A percentile compares a stretch with the other conserved stretches of the same genome.
These are phyloP conservation scores for Mycena sp. DNA, from an alignment of 1,284 basidiomycete genomes.

Conservation along the genomic window DNA sequence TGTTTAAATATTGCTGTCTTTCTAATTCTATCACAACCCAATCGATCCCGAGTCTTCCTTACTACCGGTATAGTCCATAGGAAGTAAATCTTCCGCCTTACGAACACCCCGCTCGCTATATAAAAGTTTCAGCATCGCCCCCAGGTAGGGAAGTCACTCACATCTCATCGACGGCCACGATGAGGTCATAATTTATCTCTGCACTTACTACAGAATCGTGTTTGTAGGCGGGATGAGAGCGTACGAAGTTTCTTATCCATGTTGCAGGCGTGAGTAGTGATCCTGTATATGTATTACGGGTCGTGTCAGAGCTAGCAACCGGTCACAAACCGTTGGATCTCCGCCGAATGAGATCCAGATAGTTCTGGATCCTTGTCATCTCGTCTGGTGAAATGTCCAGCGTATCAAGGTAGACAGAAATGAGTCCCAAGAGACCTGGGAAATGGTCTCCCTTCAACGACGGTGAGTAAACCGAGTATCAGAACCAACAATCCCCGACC, in stretches of 20 bases:
- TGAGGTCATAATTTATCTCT: conserved; percentile 95
- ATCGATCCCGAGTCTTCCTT: conserved; percentile 54
- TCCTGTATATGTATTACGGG: conserved; percentile 54
- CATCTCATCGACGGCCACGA: conserved; percentile 94
- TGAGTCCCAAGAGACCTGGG: conserved; percentile 88
- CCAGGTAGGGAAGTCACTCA: conserved; percentile 52
- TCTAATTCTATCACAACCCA: conserved; percentile 37
- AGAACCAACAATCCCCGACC: conserved; percentile 48
- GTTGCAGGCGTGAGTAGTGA: conserved; percentile 89
- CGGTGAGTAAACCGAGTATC: not conserved
- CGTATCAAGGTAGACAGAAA: conserved; percentile 89
- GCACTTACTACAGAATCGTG: conserved; percentile 90
- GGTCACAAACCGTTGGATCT: conserved; percentile 79
- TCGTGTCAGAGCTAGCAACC: not conserved
- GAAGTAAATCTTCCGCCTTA: conserved; percentile 71
- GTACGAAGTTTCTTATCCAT: conserved; percentile 95
- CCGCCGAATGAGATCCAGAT: conserved; percentile 81
- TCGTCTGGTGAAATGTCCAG: conserved; percentile 81
- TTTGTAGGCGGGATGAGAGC: conserved; percentile 90
- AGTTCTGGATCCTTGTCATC: conserved; percentile 75
- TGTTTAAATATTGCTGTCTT: conserved; percentile 2
- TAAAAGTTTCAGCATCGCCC: conserved; percentile 15
- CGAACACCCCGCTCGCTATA: conserved; percentile 76
- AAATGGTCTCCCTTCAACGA: conserved; percentile 66
- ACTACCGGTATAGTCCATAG: conserved; percentile 63